phyloP scores from a whole-genome alignment of 2,329 filamentous ascomycete species.

The Diplodia scrobiculata region DNA sequence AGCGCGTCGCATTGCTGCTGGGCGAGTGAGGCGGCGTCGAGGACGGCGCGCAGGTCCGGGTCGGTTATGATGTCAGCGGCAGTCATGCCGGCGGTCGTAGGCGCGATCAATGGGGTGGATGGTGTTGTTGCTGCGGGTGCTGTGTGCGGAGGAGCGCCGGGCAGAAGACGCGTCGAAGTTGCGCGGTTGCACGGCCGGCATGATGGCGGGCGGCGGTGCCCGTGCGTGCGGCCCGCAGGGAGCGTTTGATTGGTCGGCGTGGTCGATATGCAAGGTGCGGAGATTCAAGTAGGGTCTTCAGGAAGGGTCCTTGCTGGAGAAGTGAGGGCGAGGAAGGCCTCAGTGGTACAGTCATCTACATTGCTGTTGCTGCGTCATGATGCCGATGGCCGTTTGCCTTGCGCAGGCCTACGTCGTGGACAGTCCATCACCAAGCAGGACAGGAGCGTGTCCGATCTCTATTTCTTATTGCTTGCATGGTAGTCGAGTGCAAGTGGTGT shows the following conservation, averaged over 20 bases:
- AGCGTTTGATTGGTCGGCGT: neutral
- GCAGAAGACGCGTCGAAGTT: neutral
- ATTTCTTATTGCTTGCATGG: neutral
- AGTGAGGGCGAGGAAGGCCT: neutral
- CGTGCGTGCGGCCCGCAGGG: conserved; percentile 7
- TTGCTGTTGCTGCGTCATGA: neutral
- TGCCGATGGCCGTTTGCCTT: neutral
- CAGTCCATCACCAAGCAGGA: too few relatives aligned
- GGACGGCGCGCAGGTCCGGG: conserved; percentile 65
- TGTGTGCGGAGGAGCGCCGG: neutral
- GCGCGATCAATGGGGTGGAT: neutral
- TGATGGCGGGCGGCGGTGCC: conserved; percentile 3
- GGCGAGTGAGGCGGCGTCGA: conserved; percentile 72
- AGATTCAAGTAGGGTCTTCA: neutral
- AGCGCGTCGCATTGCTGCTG: conserved; percentile 68
- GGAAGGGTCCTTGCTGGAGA: neutral
- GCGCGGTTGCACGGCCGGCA: conserved; percentile 11
- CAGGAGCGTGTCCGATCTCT: too few relatives aligned
- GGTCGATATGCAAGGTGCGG: neutral
- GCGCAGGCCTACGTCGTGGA: too few relatives aligned
- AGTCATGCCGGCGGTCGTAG: conserved; percentile 18
- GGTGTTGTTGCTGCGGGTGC: neutral
- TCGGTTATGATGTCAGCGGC: conserved; percentile 59
- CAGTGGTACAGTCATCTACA: neutral
- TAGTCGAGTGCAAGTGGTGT: neutral